A percentile compares a stretch with the other conserved stretches of the same genome.
Conservation (phyloP, 75 land plant species). For the Sequoia sempervirens region DNA sequence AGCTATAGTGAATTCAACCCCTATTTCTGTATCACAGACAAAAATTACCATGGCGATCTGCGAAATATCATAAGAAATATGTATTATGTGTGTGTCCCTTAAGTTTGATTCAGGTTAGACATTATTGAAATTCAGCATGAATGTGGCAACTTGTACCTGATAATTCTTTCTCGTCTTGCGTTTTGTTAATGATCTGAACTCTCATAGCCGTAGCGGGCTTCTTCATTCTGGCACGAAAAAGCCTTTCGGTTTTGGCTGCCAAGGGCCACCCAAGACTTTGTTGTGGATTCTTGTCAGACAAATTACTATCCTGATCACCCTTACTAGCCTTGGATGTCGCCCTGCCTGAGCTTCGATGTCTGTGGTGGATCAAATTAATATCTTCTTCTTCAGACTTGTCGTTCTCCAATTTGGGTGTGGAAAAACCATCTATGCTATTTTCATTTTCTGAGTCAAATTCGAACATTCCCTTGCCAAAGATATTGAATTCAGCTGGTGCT, state of each 20-base stretch:
- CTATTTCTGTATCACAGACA: background rate
- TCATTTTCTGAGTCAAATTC: background rate
- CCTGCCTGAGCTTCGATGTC: background rate
- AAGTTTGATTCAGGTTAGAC: background rate
- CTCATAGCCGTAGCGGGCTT: background rate
- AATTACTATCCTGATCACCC: background rate
- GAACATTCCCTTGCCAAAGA: background rate
- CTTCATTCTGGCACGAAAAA: background rate
- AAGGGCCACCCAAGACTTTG: slow-evolving; percentile 8
- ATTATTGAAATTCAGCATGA: background rate
- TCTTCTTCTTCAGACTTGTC: background rate
- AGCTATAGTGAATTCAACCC: background rate
- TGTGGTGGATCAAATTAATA: background rate
- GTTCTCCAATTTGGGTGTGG: background rate
- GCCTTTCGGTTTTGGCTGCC: background rate
- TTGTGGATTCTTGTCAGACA: background rate
- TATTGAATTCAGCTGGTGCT: background rate
- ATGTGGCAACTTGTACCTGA: background rate
- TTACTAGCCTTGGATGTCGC: background rate
- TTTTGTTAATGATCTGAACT: background rate
- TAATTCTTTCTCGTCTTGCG: background rate
- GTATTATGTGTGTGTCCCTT: no score
- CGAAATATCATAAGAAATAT: background rate
- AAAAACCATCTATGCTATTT: background rate
- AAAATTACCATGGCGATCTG: background rate